These are phyloP conservation scores for Aspergillus biplanus DNA, from an alignment of 495 filamentous ascomycete species.

Conservation along the genomic window DNA sequence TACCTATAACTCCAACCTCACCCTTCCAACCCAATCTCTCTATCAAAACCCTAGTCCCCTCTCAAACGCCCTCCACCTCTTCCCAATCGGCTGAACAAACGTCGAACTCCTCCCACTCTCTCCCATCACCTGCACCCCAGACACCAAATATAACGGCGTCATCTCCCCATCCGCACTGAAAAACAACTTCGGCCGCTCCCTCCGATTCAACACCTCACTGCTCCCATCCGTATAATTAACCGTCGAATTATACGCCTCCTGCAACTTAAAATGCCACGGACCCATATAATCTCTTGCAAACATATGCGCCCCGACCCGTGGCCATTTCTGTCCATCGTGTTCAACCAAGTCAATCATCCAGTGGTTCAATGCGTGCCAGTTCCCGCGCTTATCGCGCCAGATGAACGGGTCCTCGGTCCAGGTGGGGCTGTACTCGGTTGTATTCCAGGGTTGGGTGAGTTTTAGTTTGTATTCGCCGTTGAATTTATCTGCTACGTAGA, in stretches of 20 bases:
- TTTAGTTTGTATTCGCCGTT: conserved; percentile 23
- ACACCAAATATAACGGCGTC: conserved; percentile 41
- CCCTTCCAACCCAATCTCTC: too few relatives aligned
- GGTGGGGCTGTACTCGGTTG: conserved; percentile 10
- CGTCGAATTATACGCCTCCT: conserved; percentile 39
- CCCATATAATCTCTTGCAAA: conserved; percentile 40
- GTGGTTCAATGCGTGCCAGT: conserved; percentile 45
- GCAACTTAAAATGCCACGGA: conserved; percentile 42
- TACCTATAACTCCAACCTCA: too few relatives aligned
- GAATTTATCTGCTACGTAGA: conserved; percentile 18
- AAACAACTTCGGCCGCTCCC: conserved; percentile 43
- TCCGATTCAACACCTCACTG: conserved; percentile 31
- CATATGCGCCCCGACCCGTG: conserved; percentile 41
- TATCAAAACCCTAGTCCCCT: too few relatives aligned
- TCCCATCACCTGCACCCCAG: conserved; percentile 37
- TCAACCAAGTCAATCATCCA: conserved; percentile 36
- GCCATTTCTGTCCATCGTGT: conserved; percentile 32
- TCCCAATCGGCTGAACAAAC: conserved; percentile 31
- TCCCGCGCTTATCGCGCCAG: conserved; percentile 45
- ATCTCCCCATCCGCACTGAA: conserved; percentile 45
- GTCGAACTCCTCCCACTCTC: conserved; percentile 29
- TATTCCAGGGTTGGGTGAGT: conserved; percentile 18
- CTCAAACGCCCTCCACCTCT: conserved; percentile 14
- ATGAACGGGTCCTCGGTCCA: conserved; percentile 44
- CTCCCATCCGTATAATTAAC: conserved; percentile 41